Evolutionary conservation across 257 asterid genomes (phyloP).

Genomic region (Forsythia viridissima): DNA sequence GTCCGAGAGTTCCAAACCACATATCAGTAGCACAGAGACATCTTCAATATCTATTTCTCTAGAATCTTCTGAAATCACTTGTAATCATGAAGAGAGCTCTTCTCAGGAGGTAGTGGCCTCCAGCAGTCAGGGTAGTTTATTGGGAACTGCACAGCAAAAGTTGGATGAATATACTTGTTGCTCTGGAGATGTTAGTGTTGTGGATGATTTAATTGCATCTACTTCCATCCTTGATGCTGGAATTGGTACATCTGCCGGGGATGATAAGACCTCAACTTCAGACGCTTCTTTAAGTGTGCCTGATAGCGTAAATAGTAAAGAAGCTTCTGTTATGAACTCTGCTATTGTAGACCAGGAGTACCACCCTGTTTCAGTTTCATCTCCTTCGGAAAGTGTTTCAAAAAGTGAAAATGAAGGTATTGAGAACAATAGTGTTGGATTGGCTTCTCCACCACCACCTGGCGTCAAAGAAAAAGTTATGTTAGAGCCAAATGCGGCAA

Average conservation of each 20-base stretch:
- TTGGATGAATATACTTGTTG: slow-evolving; percentile 28
- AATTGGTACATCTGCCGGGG: slow-evolving; percentile 27
- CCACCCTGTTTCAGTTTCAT: slow-evolving; percentile 29
- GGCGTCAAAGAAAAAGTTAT: slow-evolving; percentile 50
- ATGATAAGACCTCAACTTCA: slow-evolving; percentile 25
- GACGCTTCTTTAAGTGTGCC: slow-evolving; percentile 22
- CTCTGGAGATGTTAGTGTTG: slow-evolving; percentile 29
- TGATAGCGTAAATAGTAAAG: slow-evolving; percentile 29
- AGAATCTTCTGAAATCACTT: slow-evolving; percentile 37
- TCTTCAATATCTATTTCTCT: slow-evolving; percentile 32
- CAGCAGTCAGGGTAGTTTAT: slow-evolving; percentile 20
- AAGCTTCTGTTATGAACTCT: slow-evolving; percentile 27
- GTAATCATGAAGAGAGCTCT: slow-evolving; percentile 34
- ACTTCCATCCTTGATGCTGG: slow-evolving; percentile 22
- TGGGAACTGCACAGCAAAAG: slow-evolving; percentile 26
- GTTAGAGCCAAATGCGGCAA: slow-evolving; percentile 49
- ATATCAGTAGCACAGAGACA: slow-evolving; percentile 24
- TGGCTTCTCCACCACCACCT: slow-evolving; percentile 34
- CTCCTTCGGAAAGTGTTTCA: slow-evolving; percentile 39
- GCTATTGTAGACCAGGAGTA: slow-evolving; percentile 30
- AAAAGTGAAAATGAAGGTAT: slow-evolving; percentile 41
- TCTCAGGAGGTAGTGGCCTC: slow-evolving; percentile 28
- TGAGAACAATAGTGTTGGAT: slow-evolving; percentile 23
- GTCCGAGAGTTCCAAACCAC: slow-evolving; percentile 26
- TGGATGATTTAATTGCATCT: slow-evolving; percentile 30